Conservation (phyloP, 177 flowering plant genomes). For the Telopea speciosissima region DNA sequence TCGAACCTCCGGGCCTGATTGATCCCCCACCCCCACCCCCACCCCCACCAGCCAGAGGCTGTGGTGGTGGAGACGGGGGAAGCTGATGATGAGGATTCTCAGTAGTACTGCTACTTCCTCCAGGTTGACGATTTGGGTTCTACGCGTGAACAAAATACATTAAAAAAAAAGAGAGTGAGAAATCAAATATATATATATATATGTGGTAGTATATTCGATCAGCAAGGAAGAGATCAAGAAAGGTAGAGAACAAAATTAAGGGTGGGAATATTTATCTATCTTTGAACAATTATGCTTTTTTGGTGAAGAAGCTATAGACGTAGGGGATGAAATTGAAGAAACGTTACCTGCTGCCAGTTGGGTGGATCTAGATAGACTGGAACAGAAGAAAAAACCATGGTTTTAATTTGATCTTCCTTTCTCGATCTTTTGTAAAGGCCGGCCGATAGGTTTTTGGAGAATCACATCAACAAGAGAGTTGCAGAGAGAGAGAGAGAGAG, state of each 20-base stretch:
- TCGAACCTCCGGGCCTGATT: conserved; percentile 41
- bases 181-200: too few species aligned
- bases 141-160: conserved; percentile 17
- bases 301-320: conserved; percentile 24
- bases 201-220: conserved; percentile 54
- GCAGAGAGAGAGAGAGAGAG: conserved; percentile 29
- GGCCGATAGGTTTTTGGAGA: conserved; percentile 37
- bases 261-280: conserved; percentile 32
- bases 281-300: conserved; percentile 30
- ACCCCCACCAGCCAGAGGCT: conserved; percentile 11
- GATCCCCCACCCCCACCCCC: conserved; percentile 21
- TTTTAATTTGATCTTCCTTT: conserved; percentile 21
- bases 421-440: conserved; percentile 43
- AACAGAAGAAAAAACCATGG: conserved; percentile 60
- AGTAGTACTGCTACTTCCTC: conserved; percentile 7
- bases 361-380: conserved; percentile 60
- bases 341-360: conserved; percentile 57
- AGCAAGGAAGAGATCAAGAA: conserved; percentile 15
- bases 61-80: conserved; percentile 22
- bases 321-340: conserved; percentile 4
- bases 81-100: conserved; percentile 24
- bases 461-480: conserved; percentile 37
- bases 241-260: not conserved
- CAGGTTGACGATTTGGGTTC: conserved; percentile 38
- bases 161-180: conserved; percentile 9